Evolutionary conservation across 2,329 filamentous ascomycete genomes (phyloP), one percentile per base, ranked within the genome.

Genomic region (Penicillium capsulatum): DNA sequence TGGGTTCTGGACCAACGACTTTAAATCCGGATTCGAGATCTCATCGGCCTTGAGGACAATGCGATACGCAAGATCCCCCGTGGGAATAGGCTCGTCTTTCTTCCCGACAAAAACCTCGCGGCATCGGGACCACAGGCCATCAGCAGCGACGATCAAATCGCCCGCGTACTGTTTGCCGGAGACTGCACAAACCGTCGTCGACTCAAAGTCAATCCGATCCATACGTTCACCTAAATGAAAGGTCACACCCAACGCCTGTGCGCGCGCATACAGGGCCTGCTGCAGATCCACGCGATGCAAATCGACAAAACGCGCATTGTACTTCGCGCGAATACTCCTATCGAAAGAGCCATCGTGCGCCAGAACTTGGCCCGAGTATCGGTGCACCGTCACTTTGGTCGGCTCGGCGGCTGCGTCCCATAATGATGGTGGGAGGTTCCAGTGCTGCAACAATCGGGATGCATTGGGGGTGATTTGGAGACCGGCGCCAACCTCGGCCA

Each of bases 11-110:
- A 84, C 72, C 64, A 76, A 76, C 0, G 70, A 64, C 13, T 65
- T 63, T 3, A 84, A 58, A 1, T 71, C 64, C 15, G 66, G 61
- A 29, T 81, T 76, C 0, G 63, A 48, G 1, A 83, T 68, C 19
- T 80, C 66, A 6, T 76, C 69, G 0, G 74, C 53, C 3, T 34
- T 47, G 3, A 84, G 64, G 0, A 81, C 73, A 22, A 84, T 75
- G 2, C 81, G 69, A 51, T 83, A 85, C 1, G 80, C 81, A 10
- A 84, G 58, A 54, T 85, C 81, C 0, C 80, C 81, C 0, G 80
- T 84, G 0, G 77, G 73, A 6, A 73, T 57, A 0, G 80, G 77
- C 4, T 66, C 61, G 24, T 76, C 73, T 3, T 66, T 62, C 0
- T 54, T 61, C 0, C 69, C 69, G 0, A 77, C 57, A 11, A 76